Evolutionary conservation across 2,329 filamentous ascomycete species (phyloP).

Genomic region (Diplocarpon rosae): DNA sequence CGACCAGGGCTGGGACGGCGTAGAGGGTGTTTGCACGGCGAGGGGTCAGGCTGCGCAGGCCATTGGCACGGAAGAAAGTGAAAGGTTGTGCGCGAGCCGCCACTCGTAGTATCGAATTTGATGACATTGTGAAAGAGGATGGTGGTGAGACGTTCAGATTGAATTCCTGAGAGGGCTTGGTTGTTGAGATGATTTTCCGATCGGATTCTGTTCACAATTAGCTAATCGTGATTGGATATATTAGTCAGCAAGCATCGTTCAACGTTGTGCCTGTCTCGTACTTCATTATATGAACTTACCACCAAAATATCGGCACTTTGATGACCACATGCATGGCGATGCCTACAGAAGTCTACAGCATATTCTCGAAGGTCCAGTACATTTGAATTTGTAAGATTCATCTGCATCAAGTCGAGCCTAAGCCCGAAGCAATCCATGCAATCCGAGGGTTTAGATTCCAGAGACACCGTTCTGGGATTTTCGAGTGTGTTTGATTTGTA

Average conservation of each 20-base stretch:
- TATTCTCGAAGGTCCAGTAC: too few relatives aligned
- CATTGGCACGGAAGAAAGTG: conserved; percentile 53
- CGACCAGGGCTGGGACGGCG: conserved; percentile 38
- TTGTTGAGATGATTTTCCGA: conserved; percentile 1
- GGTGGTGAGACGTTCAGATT: conserved; percentile 11
- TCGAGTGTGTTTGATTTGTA: too few relatives aligned
- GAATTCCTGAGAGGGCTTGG: conserved; percentile 2
- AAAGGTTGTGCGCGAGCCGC: conserved; percentile 53
- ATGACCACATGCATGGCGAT: too few relatives aligned
- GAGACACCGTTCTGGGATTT: too few relatives aligned
- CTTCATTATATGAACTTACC: too few relatives aligned
- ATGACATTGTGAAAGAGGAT: conserved; percentile 44
- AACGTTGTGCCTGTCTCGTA: neutral
- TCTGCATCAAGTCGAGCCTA: too few relatives aligned
- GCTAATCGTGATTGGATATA: conserved; percentile 1
- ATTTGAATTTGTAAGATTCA: too few relatives aligned
- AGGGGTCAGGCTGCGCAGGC: conserved; percentile 45
- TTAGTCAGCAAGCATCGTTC: neutral
- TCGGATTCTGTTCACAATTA: conserved; percentile 2
- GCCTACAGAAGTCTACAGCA: too few relatives aligned
- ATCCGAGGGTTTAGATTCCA: too few relatives aligned
- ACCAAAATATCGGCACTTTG: too few relatives aligned
- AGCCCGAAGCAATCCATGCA: too few relatives aligned
- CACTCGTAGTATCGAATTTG: conserved; percentile 57
- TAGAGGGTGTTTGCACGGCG: conserved; percentile 43